Evolutionary conservation across 768 basidiomycete species (phyloP), one percentile per base, ranked within the genome.

Genomic region (Myochromella boudieri): DNA sequence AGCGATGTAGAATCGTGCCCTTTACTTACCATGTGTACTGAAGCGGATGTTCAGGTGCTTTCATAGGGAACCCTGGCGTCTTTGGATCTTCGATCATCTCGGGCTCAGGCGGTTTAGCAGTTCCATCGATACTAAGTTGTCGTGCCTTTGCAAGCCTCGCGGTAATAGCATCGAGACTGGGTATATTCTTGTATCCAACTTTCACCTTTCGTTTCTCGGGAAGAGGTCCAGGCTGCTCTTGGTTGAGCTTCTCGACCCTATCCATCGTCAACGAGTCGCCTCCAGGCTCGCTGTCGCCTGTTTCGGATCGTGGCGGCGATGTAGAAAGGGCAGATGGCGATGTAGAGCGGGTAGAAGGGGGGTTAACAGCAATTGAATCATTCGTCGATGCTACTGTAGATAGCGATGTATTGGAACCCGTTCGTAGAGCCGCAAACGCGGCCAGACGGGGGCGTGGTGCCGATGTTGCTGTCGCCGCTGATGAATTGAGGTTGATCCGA

Each of bases 121-220:
- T 80, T 12, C 87, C 79, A 59, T 81, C 79, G 55, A 81, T 67
- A 54, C 78, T 80, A 50, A 91, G 74, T 27, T 81, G 73, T 43
- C 85, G 72, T 22, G 84, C 73, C 68, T 86, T 86, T 42, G 82
- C 86, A 48, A 91, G 68, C 28, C 86, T 80, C 25, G 85, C 85
- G 1, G 90, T 87, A 69, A 93, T 92, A 22, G 86, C 87, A 60
- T 91, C 89, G 44, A 93, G 78, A 52, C 80, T 82, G 11, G 91
- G 91, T 34, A 92, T 87, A 59, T 91, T 91, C 82, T 91, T 92
- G 68, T 90, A 92, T 18, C 90, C 90, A n/a, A 74, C 68, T 58
- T 71, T 73, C 52, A 60, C 60, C 49, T 65, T 68, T 52, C 72
- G 52, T 43, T 60, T 46, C 17, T 67, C 60, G 2, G 59, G 48